Conservation (phyloP, 768 basidiomycete species). For the Leccinellum albellum region DNA sequence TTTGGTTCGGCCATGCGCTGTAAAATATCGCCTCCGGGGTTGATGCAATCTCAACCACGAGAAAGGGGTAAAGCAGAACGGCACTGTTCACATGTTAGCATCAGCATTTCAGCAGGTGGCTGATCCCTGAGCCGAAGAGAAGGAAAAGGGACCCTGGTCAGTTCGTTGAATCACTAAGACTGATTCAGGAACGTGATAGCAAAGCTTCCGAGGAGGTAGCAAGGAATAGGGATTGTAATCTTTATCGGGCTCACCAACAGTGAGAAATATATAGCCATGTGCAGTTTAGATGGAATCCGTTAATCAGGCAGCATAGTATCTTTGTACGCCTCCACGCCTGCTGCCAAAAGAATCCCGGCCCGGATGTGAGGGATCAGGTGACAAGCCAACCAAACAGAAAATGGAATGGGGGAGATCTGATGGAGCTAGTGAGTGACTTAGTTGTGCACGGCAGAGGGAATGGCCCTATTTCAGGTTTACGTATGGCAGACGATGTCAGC, state of each 20-base stretch:
- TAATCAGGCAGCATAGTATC: background rate
- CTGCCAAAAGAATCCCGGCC: background rate
- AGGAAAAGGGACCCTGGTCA: too few species aligned
- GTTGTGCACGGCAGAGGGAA: background rate
- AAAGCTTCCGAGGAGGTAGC: too few species aligned
- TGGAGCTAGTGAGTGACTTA: background rate
- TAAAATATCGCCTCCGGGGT: background rate
- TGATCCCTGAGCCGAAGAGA: too few species aligned
- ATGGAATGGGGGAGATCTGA: background rate
- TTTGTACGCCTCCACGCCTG: background rate
- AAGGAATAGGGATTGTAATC: background rate
- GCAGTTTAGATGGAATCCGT: background rate
- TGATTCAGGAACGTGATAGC: background rate
- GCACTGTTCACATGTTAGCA: too few species aligned
- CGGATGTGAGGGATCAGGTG: background rate
- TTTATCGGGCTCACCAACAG: background rate
- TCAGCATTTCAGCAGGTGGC: too few species aligned
- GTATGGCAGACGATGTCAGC: background rate
- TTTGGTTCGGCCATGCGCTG: too few species aligned
- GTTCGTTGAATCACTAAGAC: too few species aligned
- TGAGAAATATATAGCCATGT: background rate
- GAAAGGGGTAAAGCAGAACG: too few species aligned
- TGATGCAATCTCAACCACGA: too few species aligned
- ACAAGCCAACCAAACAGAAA: background rate
- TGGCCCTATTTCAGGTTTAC: background rate